Percentiles rank a stretch among this genome's conserved stretches.
These are phyloP conservation scores for Elymus sibiricus DNA, from an alignment of 176 grass and related monocot species.

Conservation along the genomic window DNA sequence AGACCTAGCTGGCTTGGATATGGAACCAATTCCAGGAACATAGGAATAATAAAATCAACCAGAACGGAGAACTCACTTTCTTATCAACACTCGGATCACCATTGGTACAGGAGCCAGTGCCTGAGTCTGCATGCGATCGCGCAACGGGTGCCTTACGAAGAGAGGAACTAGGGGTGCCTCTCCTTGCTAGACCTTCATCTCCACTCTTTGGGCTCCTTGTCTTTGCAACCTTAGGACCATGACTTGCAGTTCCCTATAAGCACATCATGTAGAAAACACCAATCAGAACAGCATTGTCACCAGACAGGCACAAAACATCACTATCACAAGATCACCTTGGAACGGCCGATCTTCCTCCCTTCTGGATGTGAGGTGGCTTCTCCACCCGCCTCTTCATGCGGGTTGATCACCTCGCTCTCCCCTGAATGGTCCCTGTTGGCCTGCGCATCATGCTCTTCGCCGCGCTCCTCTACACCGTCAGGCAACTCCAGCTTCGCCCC, in stretches of 20 bases:
- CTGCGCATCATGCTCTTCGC: constrained; percentile 13
- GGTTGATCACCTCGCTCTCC: constrained; percentile 59
- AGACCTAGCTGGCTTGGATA: neutral
- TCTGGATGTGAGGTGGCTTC: constrained; percentile 41
- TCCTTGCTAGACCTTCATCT: constrained; percentile 37
- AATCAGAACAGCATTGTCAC: neutral
- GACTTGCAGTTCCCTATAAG: constrained; percentile 30
- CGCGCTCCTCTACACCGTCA: neutral
- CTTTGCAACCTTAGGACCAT: constrained; percentile 40
- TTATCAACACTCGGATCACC: constrained; percentile 6
- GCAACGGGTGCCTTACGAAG: constrained; percentile 24
- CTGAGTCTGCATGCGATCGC: neutral
- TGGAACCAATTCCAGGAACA: constrained; percentile 1
- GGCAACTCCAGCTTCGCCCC: constrained; percentile 7
- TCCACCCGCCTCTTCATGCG: constrained; percentile 29
- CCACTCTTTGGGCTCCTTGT: constrained; percentile 42
- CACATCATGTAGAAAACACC: neutral
- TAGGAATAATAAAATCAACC: neutral
- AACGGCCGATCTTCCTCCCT: constrained; percentile 18
- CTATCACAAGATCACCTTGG: constrained; percentile 26
- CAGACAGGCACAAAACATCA: neutral
- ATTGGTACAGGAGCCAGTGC: neutral
- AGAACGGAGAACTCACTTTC: constrained; percentile 28
- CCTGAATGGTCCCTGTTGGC: constrained; percentile 34
- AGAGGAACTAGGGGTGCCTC: constrained; percentile 22